phyloP scores from a whole-genome alignment of 2,329 filamentous ascomycete genomes.

The Aspergillus brunneoviolaceus region DNA sequence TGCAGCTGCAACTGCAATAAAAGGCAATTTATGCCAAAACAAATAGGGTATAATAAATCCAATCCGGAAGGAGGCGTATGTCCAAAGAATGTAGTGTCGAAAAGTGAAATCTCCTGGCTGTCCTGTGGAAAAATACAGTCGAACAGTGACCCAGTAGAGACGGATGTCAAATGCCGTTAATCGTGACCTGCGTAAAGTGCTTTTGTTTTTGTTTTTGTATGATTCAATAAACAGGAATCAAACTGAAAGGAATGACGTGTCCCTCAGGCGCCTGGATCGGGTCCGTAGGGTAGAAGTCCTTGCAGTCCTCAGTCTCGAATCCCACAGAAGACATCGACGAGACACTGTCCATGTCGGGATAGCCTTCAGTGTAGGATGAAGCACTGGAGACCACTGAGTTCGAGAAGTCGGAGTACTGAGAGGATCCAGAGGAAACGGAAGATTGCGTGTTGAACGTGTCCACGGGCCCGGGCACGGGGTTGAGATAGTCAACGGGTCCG shows the following conservation, averaged over 20 bases:
- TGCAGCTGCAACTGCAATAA: not conserved
- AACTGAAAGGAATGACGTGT: conserved; percentile 25
- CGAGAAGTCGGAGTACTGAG: conserved; percentile 39
- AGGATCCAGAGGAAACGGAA: conserved; percentile 36
- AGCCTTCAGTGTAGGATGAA: conserved; percentile 42
- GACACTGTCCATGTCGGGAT: conserved; percentile 34
- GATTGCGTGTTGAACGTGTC: conserved; percentile 36
- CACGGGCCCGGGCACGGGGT: conserved; percentile 36
- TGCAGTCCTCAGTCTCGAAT: conserved; percentile 33
- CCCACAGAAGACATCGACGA: conserved; percentile 37
- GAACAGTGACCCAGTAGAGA: not conserved
- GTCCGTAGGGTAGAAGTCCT: conserved; percentile 31
- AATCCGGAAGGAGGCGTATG: conserved; percentile 16
- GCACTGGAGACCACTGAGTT: conserved; percentile 41
- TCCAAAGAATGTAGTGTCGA: conserved; percentile 13
- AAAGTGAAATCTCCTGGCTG: conserved; percentile 17
- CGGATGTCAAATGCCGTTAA: conserved; percentile 13
- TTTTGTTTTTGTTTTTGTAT: conserved; percentile 3
- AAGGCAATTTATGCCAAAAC: conserved; percentile 14
- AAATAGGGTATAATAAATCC: not conserved
- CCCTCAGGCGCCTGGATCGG: conserved; percentile 32
- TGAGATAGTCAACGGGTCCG: conserved; percentile 36
- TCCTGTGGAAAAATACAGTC: conserved; percentile 20
- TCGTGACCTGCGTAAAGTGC: conserved; percentile 21
- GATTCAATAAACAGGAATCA: conserved; percentile 31